Evolutionary conservation across 768 basidiomycete species (phyloP), one percentile per base, ranked within the genome.

Genomic region (Naganishia onofrii): DNA sequence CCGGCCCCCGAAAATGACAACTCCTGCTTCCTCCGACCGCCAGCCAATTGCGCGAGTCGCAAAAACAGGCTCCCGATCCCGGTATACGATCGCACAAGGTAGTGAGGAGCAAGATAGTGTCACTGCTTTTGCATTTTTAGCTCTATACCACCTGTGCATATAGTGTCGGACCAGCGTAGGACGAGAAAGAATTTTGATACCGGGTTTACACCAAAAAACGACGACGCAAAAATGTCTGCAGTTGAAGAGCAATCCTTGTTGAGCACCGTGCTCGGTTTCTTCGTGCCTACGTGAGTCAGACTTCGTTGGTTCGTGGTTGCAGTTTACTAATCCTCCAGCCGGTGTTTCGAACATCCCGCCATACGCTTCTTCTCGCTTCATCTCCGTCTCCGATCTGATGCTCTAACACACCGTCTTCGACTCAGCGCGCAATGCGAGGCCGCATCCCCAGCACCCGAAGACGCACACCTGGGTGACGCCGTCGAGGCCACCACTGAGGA

Each of bases 191-290:
- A 36, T 12, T 12, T 36, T 38, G 34, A 52, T 28, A 66, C 23
- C 64, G 48, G 53, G 36, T n/a, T n/a, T n/a, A n/a, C n/a, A 28
- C 13, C 28, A 63, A 52, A 38, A n/a, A 15, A 42, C 5, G 42
- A 42, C 8, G 9, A 17, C 5, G 9, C 8, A 15, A 42, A 42
- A 36, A 52, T 54, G 65, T 52, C 48, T 23, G 65, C 51, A 31
- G 48, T 66, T n/a, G 51, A 52, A 52, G 65, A 66, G 51, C 53
- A 54, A 66, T 72, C 71, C 42, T 26, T 72, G 38, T 51, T 72
- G 68, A 53, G 38, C 32, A 52, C 66, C 56, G 56, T 72, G 21
- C 31, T 63, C 57, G 69, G 53, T 60, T 60, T 70, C 68, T 69
- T 67, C 57, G 36, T 72, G n/a, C 69, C 69, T 51, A 64, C 69